Evolutionary conservation across 768 basidiomycete species (phyloP).

Genomic region (Leccinum fibrillosum): DNA sequence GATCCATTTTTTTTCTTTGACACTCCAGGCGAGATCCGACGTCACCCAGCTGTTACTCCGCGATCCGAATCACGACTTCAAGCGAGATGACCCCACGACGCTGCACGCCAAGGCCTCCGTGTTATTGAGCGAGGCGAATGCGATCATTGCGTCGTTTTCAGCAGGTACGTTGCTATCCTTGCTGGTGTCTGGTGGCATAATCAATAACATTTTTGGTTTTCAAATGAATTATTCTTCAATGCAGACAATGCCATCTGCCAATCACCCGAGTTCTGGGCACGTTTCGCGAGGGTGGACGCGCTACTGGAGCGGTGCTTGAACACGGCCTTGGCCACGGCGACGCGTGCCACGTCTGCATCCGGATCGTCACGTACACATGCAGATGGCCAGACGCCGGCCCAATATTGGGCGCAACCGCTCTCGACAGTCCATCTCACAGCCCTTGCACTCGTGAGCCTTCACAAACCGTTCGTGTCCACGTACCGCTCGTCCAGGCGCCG

Average conservation of each 20-base stretch:
- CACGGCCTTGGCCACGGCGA: slow-evolving; percentile 9
- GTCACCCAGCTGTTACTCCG: slow-evolving; percentile 16
- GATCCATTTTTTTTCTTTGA: not conserved
- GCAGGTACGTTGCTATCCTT: slow-evolving; percentile 22
- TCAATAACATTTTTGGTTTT: not conserved
- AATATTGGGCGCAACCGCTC: slow-evolving; percentile 2
- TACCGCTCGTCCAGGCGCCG: slow-evolving; percentile 12
- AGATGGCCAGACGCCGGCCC: not conserved
- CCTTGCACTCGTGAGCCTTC: slow-evolving; percentile 25
- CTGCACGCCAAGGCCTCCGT: slow-evolving; percentile 29
- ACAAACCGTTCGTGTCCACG: slow-evolving; percentile 17
- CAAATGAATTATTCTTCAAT: not conserved
- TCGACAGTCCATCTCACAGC: slow-evolving; percentile 20
- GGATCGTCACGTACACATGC: not conserved
- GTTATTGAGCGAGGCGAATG: slow-evolving; percentile 34
- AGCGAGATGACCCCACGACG: slow-evolving; percentile 3
- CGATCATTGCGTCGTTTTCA: slow-evolving; percentile 26
- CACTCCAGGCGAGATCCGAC: slow-evolving; percentile 5
- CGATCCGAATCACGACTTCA: slow-evolving; percentile 10
- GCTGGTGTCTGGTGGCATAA: not conserved
- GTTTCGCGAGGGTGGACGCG: slow-evolving; percentile 44
- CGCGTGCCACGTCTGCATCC: not conserved
- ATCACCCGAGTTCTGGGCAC: slow-evolving; percentile 38
- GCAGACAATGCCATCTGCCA: slow-evolving; percentile 43
- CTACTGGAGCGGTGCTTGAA: slow-evolving; percentile 37